Evolutionary conservation across 1,284 basidiomycete genomes (phyloP).

Genomic region (Leccinum angustisporum): DNA sequence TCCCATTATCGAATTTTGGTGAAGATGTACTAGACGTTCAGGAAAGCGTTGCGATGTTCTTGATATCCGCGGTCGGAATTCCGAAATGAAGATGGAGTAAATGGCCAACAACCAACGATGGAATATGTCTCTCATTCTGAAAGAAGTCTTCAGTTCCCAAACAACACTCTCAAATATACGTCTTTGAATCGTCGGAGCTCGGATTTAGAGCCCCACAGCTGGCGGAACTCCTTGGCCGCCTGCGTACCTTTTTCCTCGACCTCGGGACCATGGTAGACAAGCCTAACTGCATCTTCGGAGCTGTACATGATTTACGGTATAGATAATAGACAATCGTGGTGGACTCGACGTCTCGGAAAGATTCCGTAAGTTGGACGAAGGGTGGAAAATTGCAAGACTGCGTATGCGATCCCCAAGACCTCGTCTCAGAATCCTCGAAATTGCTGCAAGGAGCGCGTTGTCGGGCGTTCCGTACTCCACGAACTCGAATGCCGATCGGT

Average conservation of each 20-base stretch:
- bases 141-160: slow-evolving; percentile 73
- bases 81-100: slow-evolving; percentile 80
- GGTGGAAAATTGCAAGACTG: slow-evolving; percentile 57
- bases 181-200: slow-evolving; percentile 99
- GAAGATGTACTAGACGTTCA: slow-evolving; percentile 50
- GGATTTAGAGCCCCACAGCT: slow-evolving; percentile 90
- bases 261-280: slow-evolving; percentile 88
- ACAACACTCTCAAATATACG: slow-evolving; percentile 92
- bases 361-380: slow-evolving; percentile 46
- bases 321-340: slow-evolving; percentile 43
- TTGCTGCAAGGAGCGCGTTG: slow-evolving; percentile 53
- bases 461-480: slow-evolving; percentile 63
- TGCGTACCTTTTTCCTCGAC: slow-evolving; percentile 59
- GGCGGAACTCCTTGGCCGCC: slow-evolving; percentile 66
- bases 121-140: slow-evolving; percentile 78
- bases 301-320: slow-evolving; percentile 77
- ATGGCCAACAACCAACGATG: slow-evolving; percentile 72
- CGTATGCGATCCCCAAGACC: slow-evolving; percentile 73
- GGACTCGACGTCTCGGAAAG: slow-evolving; percentile 53
- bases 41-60: slow-evolving; percentile 66
- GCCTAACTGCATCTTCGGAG: slow-evolving; percentile 68
- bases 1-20: slow-evolving; percentile 44
- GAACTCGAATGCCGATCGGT: slow-evolving; percentile 44
- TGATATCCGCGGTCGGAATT: slow-evolving; percentile 52
- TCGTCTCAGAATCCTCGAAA: slow-evolving; percentile 57